A percentile compares a stretch with the other conserved stretches of the same genome.
These are phyloP conservation scores for Ophiostoma triangulosporum DNA, from an alignment of 2,329 filamentous ascomycete species.

Conservation along the genomic window DNA sequence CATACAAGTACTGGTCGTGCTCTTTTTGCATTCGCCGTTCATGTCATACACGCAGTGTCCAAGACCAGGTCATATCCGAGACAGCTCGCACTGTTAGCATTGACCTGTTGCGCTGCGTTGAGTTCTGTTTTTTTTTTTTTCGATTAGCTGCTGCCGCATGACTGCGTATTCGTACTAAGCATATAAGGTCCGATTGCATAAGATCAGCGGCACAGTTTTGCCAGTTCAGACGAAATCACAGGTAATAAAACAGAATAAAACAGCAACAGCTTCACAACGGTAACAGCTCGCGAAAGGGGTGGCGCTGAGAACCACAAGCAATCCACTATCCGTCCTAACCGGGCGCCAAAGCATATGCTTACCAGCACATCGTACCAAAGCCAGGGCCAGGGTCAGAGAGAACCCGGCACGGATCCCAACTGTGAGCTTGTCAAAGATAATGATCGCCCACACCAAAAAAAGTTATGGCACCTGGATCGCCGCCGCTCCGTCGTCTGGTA, in stretches of 20 bases:
- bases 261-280: not conserved
- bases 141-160: too few species aligned
- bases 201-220: not conserved
- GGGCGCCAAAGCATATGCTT: too few species aligned
- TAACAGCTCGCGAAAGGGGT: not conserved
- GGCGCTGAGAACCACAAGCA: not conserved
- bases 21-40: not conserved
- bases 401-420: too few species aligned
- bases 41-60: not conserved
- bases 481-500: not conserved
- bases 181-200: not conserved
- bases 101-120: not conserved
- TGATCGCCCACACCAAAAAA: not conserved
- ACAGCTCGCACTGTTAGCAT: not conserved
- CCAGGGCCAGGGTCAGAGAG: not conserved
- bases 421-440: not conserved
- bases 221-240: not conserved
- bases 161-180: too few species aligned
- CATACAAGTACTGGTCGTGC: not conserved
- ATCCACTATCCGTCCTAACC: not conserved
- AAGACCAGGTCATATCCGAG: not conserved
- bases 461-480: not conserved
- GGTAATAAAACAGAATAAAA: not conserved
- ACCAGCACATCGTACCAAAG: too few species aligned
- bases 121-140: too few species aligned